Conservation (phyloP, 306 rosid genomes). For the Rosa persica region DNA sequence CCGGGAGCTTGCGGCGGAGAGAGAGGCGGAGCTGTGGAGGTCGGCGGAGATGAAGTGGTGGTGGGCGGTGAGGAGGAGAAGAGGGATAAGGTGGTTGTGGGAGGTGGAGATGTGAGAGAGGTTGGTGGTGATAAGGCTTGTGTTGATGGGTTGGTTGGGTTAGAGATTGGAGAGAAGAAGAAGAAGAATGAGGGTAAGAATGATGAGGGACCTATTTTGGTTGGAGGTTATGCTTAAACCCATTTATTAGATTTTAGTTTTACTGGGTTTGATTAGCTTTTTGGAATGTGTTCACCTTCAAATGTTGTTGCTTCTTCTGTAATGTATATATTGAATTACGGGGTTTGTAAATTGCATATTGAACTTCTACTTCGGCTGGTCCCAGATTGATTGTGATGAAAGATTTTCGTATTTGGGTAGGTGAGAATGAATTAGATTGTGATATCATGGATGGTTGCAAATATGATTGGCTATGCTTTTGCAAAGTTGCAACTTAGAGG, state of each 20-base stretch:
- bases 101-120: constrained; percentile 40
- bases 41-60: constrained; percentile 36
- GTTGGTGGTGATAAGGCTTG: constrained; percentile 45
- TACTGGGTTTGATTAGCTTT: not conserved
- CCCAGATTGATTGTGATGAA: not conserved
- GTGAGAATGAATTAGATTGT: not conserved
- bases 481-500: not conserved
- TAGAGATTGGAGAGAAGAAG: constrained; percentile 41
- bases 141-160: constrained; percentile 60
- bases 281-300: not conserved
- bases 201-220: constrained; percentile 50
- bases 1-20: constrained; percentile 44
- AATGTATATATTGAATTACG: not conserved
- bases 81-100: constrained; percentile 38
- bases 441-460: not conserved
- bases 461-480: not conserved
- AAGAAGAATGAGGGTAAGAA: constrained; percentile 20
- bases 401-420: not conserved
- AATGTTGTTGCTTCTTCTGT: not conserved
- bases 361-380: not conserved
- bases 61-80: constrained; percentile 31
- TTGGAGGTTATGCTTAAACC: constrained; percentile 53
- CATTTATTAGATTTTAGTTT: not conserved
- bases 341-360: not conserved
- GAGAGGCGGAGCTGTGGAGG: constrained; percentile 31